Evolutionary conservation across 2,329 filamentous ascomycete genomes (phyloP).

Genomic region (Neophaeococcomyces mojaviensis): DNA sequence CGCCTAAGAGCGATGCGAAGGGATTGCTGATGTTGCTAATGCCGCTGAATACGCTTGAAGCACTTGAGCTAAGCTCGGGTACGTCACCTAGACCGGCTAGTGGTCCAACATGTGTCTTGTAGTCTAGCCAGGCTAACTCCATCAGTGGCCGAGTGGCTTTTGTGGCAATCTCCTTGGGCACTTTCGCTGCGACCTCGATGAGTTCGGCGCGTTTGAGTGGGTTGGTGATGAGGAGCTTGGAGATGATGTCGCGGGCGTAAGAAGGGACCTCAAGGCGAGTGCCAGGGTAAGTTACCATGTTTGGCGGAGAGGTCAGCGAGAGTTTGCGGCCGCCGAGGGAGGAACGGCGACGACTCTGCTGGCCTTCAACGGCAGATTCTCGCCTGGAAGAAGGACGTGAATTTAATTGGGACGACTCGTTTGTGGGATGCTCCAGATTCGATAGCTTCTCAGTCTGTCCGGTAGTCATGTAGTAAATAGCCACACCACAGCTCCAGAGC

Average conservation of each 20-base stretch:
- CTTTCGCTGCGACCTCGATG: slow-evolving; percentile 4
- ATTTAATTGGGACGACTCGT: background rate
- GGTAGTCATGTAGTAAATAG: slow-evolving; percentile 5
- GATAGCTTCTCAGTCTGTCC: slow-evolving; percentile 1
- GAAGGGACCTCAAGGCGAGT: slow-evolving; percentile 3
- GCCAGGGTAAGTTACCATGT: slow-evolving; percentile 1
- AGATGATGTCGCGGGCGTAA: slow-evolving; percentile 5
- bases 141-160: slow-evolving; percentile 4
- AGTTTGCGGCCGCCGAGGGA: background rate
- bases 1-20: background rate
- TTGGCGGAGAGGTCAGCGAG: background rate
- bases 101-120: slow-evolving; percentile 7
- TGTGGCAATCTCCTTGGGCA: slow-evolving; percentile 2
- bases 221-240: slow-evolving; percentile 3
- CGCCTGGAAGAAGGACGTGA: background rate
- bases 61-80: background rate
- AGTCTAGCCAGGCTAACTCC: slow-evolving; percentile 7
- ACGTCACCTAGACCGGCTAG: background rate
- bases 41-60: background rate
- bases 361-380: too few relatives aligned
- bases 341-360: background rate
- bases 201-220: slow-evolving; percentile 2
- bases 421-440: slow-evolving; percentile 3
- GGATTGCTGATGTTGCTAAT: background rate
- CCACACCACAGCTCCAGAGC: slow-evolving; percentile 7